A percentile compares a stretch with the other conserved stretches of the same genome.
Conservation (phyloP, 2,329 filamentous ascomycete species). For the Sclerotinia nivalis region DNA sequence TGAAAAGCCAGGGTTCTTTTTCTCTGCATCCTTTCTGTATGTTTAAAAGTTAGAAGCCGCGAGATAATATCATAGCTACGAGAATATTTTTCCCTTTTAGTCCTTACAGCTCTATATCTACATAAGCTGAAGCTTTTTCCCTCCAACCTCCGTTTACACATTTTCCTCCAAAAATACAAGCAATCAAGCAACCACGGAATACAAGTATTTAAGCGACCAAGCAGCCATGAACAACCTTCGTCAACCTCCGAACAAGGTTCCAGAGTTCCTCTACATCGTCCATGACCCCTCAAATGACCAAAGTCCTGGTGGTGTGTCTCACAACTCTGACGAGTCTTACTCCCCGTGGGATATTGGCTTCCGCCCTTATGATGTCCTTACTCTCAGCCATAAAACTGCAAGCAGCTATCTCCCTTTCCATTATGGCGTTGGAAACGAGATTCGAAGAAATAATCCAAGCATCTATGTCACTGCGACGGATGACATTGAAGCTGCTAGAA, state of each 20-base stretch:
- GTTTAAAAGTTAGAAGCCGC: rapidly evolving
- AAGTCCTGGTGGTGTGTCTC: neutral
- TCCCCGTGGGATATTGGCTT: neutral
- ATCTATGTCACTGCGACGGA: neutral
- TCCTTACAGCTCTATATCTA: neutral
- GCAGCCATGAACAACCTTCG: neutral
- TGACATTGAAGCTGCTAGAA: neutral
- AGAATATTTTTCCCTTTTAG: neutral
- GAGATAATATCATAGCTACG: no score
- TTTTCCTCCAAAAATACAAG: no score
- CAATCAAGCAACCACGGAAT: neutral
- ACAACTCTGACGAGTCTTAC: neutral
- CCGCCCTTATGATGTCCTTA: neutral
- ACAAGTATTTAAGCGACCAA: neutral
- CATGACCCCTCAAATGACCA: neutral
- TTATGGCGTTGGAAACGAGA: neutral
- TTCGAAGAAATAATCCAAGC: neutral
- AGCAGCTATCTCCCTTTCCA: neutral
- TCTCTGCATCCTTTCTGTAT: neutral
- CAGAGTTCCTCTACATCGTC: neutral
- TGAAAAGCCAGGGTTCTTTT: neutral
- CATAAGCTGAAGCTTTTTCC: neutral
- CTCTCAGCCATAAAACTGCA: neutral
- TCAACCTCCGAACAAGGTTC: neutral
- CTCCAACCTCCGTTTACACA: neutral